Conservation (phyloP, 495 filamentous ascomycete genomes). For the Chaetomidium leptoderma region DNA sequence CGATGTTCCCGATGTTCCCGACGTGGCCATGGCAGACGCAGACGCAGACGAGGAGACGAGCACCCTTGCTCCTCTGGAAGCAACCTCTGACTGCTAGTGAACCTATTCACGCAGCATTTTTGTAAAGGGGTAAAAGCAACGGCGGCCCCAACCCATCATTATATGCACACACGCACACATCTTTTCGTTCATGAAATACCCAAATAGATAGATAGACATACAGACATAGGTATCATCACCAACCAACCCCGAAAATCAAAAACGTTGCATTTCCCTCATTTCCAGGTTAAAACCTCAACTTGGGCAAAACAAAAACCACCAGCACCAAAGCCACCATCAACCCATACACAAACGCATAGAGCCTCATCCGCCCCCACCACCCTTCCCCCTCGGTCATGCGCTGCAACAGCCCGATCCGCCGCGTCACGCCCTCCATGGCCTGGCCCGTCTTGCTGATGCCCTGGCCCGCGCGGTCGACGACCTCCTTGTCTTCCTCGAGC, state of each 20-base stretch:
- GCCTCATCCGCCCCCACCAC: slow-evolving; percentile 78
- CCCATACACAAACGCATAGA: slow-evolving; percentile 78
- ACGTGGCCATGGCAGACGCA: background rate
- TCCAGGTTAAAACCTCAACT: slow-evolving; percentile 65
- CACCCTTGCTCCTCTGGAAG: too few species aligned
- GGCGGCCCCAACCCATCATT: too few species aligned
- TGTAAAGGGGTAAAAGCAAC: too few species aligned
- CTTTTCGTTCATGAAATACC: too few species aligned
- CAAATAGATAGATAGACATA: too few species aligned
- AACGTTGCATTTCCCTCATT: background rate
- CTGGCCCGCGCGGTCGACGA: slow-evolving; percentile 63
- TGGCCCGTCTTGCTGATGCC: slow-evolving; percentile 71
- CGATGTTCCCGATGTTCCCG: background rate
- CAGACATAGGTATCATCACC: too few species aligned
- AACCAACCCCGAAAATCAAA: background rate
- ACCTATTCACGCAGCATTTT: too few species aligned
- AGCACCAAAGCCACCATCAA: slow-evolving; percentile 69
- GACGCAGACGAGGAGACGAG: background rate
- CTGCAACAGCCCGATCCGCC: slow-evolving; percentile 67
- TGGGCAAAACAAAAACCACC: slow-evolving; percentile 76
- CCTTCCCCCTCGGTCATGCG: slow-evolving; percentile 80
- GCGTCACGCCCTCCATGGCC: slow-evolving; percentile 69
- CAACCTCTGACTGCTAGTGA: too few species aligned
- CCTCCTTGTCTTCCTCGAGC: slow-evolving; percentile 66
- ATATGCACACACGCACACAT: too few species aligned